A percentile compares a stretch with the other conserved stretches of the same genome.
These are phyloP conservation scores for Cystobasidiopsis lactophilus DNA, from an alignment of 768 basidiomycete species.

Conservation along the genomic window DNA sequence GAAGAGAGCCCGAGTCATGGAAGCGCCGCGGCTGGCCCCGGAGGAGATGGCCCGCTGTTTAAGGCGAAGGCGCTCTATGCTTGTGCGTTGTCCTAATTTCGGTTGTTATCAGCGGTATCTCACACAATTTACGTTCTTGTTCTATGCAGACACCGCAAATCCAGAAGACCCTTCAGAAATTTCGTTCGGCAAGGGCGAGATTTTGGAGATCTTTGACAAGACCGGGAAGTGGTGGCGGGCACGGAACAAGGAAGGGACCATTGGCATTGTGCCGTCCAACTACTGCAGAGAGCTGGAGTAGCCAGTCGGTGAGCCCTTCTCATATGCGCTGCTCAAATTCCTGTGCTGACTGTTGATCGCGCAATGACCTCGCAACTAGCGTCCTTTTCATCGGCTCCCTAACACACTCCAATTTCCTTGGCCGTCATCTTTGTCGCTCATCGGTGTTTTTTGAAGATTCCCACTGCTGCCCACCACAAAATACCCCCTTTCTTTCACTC, in stretches of 20 bases:
- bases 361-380: too few relatives aligned
- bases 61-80: conserved; percentile 76
- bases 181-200: conserved; percentile 74
- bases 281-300: background rate
- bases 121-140: too few relatives aligned
- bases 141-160: conserved; percentile 56
- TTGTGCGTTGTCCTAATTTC: conserved; percentile 39
- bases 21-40: background rate
- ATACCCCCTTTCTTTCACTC: too few relatives aligned
- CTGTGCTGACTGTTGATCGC: too few relatives aligned
- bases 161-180: conserved; percentile 91
- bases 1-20: background rate
- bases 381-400: too few relatives aligned
- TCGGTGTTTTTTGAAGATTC: too few relatives aligned
- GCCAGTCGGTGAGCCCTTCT: too few relatives aligned
- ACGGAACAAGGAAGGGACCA: conserved; percentile 44
- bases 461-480: too few relatives aligned
- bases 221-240: conserved; percentile 71
- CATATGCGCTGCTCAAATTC: too few relatives aligned
- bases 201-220: conserved; percentile 79
- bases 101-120: too few relatives aligned
- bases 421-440: too few relatives aligned
- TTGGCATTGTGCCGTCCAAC: conserved; percentile 15
- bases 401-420: too few relatives aligned
- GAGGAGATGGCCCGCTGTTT: conserved; percentile 31